These are phyloP conservation scores for Diplodia scrobiculata DNA, from an alignment of 2,329 filamentous ascomycete genomes.

Conservation along the genomic window DNA sequence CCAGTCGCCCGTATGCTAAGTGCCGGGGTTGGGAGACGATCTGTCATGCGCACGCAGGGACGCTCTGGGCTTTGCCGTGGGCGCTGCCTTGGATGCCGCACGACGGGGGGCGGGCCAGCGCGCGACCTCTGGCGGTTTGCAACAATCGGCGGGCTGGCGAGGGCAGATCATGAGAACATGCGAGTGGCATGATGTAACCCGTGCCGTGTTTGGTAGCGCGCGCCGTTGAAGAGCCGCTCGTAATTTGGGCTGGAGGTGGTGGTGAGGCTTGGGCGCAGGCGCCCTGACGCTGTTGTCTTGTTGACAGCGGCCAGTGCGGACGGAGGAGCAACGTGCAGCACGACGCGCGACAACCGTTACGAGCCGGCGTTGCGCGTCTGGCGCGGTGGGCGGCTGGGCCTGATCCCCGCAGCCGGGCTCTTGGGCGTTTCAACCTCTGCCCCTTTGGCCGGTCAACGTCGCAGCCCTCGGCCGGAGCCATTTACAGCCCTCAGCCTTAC, in stretches of 20 bases:
- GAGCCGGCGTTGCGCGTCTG: conserved; percentile 22
- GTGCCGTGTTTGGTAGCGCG: conserved; percentile 4
- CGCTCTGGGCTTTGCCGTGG: conserved; percentile 1
- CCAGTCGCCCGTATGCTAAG: conserved; percentile 15
- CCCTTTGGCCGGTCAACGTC: conserved; percentile 26
- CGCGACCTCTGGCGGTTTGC: background rate
- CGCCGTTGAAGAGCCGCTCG: conserved; percentile 17
- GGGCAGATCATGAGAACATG: conserved; percentile 24
- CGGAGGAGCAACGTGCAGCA: background rate
- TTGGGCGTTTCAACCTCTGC: conserved; percentile 15
- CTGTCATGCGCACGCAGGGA: conserved; percentile 20
- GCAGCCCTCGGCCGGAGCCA: conserved; percentile 18
- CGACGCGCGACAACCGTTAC: conserved; percentile 12
- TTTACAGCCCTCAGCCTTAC: conserved; percentile 23
- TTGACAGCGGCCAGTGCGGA: background rate
- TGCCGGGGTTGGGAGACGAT: conserved; percentile 8
- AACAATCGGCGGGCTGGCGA: conserved; percentile 11
- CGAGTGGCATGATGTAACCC: conserved; percentile 28
- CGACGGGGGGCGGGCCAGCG: conserved; percentile 14
- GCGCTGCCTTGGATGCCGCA: conserved; percentile 7
- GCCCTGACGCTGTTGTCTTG: background rate
- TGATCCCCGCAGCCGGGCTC: conserved; percentile 17
- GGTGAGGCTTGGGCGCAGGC: conserved; percentile 12
- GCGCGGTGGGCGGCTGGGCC: conserved; percentile 17
- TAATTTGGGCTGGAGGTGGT: conserved; percentile 9